phyloP scores from a whole-genome alignment of 1,139 yeast genomes.

The Yamadazyma trypodendri region DNA sequence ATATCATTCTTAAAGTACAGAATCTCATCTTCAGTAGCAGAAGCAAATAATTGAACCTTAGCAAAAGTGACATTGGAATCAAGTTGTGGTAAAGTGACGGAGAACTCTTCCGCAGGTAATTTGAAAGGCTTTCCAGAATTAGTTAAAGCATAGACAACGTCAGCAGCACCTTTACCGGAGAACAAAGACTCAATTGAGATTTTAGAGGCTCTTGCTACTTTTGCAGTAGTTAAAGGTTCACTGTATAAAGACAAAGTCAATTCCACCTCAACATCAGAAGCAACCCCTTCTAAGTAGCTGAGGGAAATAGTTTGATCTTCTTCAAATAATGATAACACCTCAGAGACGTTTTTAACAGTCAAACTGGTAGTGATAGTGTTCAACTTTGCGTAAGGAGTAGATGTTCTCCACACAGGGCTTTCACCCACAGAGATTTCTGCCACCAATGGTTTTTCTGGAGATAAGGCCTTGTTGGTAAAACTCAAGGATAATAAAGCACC shows the following conservation, averaged over 20 bases:
- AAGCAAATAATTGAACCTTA: conserved; percentile 24
- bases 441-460: conserved; percentile 15
- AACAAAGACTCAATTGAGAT: conserved; percentile 13
- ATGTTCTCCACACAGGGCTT: conserved; percentile 25
- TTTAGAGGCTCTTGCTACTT: conserved; percentile 5
- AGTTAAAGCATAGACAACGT: conserved; percentile 13
- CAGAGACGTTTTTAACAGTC: conserved; percentile 22
- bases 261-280: conserved; percentile 14
- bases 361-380: conserved; percentile 18
- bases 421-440: conserved; percentile 21
- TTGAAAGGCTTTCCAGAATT: conserved; percentile 13
- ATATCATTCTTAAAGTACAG: conserved; percentile 19
- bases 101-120: conserved; percentile 14
- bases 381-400: conserved; percentile 19
- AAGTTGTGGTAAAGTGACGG: conserved; percentile 15
- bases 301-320: conserved; percentile 14
- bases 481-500: conserved; percentile 23
- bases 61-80: conserved; percentile 23
- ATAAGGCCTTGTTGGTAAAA: conserved; percentile 18
- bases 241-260: conserved; percentile 20
- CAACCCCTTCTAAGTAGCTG: conserved; percentile 19
- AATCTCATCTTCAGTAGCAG: conserved; percentile 25
- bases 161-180: conserved; percentile 16
- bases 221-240: conserved; percentile 11
- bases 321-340: conserved; percentile 18